Evolutionary conservation across 108 stramenopile species (phyloP).

Genomic region (Cylindrotheca closterium): DNA sequence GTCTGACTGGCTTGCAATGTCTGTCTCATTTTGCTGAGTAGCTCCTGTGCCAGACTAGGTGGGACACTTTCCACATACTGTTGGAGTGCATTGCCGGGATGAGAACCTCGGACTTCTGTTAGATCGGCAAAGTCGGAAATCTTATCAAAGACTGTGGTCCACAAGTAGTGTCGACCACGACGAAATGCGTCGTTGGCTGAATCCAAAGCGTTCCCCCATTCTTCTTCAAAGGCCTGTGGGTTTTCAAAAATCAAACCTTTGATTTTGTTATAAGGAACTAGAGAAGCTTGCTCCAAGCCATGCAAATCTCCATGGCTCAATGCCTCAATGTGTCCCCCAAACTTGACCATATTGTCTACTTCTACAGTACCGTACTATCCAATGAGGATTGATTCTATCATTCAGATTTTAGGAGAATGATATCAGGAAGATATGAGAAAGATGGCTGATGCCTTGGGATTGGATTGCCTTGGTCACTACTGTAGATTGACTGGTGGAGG

Average conservation of each 20-base stretch:
- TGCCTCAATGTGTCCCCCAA: conserved; percentile 63
- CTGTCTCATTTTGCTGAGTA: conserved; percentile 45
- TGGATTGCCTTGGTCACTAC: too few species aligned
- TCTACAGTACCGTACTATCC: too few species aligned
- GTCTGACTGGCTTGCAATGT: conserved; percentile 53
- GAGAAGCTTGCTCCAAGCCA: not conserved
- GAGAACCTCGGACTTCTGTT: conserved; percentile 43
- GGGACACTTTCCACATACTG: conserved; percentile 31
- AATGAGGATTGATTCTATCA: too few species aligned
- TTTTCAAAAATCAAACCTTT: conserved; percentile 43
- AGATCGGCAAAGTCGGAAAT: conserved; percentile 31
- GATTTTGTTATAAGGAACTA: conserved; percentile 68
- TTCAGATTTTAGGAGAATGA: too few species aligned
- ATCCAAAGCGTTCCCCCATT: conserved; percentile 48
- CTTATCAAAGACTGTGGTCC: conserved; percentile 43
- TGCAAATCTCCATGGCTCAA: conserved; percentile 47
- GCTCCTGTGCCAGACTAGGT: conserved; percentile 37
- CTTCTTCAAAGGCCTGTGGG: conserved; percentile 9
- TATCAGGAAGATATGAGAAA: too few species aligned
- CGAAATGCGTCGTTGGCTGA: conserved; percentile 50
- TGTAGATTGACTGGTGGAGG: too few species aligned
- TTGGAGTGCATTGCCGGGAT: conserved; percentile 60
- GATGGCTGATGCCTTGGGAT: too few species aligned
- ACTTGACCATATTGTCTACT: conserved; percentile 87
- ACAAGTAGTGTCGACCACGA: conserved; percentile 43